Conservation (phyloP, 495 filamentous ascomycete genomes). For the Penicillium pancosmium region DNA sequence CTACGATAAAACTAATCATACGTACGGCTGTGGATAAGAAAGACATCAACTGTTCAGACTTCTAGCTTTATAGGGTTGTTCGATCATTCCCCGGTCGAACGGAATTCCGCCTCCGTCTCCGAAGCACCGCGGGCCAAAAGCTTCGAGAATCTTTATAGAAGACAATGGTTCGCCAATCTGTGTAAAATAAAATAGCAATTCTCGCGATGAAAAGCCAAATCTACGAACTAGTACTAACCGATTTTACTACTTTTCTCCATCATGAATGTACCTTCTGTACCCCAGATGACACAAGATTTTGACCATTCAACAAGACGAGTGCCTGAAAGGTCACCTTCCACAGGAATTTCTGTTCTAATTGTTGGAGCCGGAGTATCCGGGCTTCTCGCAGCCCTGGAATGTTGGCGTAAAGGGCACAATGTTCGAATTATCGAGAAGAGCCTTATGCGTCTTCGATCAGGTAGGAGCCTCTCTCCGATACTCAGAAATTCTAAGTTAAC, state of each 20-base stretch:
- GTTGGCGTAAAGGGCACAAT: conserved; percentile 23
- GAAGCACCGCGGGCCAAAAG: too few species aligned
- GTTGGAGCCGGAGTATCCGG: conserved; percentile 21
- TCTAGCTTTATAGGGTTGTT: not conserved
- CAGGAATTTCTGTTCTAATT: conserved; percentile 17
- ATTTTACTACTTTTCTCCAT: not conserved
- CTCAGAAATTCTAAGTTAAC: not conserved
- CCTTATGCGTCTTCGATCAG: conserved; percentile 7
- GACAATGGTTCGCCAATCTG: not conserved
- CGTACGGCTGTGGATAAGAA: too few species aligned
- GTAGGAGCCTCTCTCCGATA: not conserved
- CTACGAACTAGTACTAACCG: too few species aligned
- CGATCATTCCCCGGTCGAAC: not conserved
- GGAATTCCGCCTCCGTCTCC: not conserved
- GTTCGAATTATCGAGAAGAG: conserved; percentile 23
- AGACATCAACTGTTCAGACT: too few species aligned
- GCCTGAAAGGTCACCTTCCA: conserved; percentile 6
- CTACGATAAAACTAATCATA: too few species aligned
- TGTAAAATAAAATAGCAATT: not conserved
- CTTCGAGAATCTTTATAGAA: not conserved
- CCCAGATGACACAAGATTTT: not conserved
- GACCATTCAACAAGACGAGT: not conserved
- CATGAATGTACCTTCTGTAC: not conserved
- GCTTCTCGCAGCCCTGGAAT: conserved; percentile 21
- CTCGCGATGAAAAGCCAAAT: too few species aligned